Conservation (phyloP, 1,139 yeast species). For the Eremothecium coryli region DNA sequence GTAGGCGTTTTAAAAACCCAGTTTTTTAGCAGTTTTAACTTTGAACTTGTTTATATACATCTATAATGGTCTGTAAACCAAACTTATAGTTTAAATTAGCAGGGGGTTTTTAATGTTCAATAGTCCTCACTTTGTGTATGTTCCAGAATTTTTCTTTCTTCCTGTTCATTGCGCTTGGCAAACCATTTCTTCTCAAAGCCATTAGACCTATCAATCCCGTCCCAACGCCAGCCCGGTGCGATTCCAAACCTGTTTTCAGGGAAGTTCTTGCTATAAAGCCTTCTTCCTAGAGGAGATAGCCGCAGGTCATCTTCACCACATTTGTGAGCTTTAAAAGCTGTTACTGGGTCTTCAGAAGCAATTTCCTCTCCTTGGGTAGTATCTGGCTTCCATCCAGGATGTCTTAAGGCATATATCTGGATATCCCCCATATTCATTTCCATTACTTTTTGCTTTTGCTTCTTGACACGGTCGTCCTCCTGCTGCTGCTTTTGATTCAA, state of each 20-base stretch:
- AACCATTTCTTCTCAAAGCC: conserved; percentile 75
- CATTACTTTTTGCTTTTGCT: conserved; percentile 27
- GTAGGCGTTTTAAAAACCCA: too few species aligned
- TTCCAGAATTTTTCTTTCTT: conserved; percentile 32
- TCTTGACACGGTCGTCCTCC: conserved; percentile 27
- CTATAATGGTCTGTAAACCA: too few species aligned
- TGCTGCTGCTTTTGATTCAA: conserved; percentile 26
- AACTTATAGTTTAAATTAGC: too few species aligned
- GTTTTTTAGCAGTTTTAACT: too few species aligned
- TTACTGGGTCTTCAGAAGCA: conserved; percentile 50
- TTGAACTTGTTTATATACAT: too few species aligned
- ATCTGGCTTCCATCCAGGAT: conserved; percentile 3
- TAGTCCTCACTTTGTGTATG: too few species aligned
- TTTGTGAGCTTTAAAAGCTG: conserved; percentile 34
- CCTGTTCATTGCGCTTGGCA: conserved; percentile 41
- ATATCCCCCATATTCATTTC: conserved; percentile 40
- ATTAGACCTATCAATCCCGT: conserved; percentile 82
- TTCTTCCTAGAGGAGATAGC: conserved; percentile 36
- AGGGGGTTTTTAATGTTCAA: too few species aligned
- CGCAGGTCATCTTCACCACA: conserved; percentile 7
- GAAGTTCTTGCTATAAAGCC: conserved; percentile 40
- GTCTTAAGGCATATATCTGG: conserved; percentile 26
- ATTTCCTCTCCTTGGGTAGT: background rate
- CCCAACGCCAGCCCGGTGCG: conserved; percentile 81
- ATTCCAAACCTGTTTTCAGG: conserved; percentile 70